Conservation (phyloP, 2,329 filamentous ascomycete species). For the Monilinia polystroma region DNA sequence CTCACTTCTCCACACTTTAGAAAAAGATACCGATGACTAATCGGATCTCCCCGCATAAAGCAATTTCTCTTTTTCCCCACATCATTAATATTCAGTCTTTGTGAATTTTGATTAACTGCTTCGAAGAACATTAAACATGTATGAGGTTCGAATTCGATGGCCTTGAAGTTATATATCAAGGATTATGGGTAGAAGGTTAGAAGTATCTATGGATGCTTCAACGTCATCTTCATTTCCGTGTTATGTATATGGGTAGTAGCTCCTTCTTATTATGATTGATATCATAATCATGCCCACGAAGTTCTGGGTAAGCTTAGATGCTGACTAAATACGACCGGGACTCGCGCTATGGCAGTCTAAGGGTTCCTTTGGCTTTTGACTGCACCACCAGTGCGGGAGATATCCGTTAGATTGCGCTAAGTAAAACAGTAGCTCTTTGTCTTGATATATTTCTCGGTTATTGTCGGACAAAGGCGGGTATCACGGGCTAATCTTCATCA, state of each 20-base stretch:
- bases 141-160: background rate
- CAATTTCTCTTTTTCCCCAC: too few relatives aligned
- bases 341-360: background rate
- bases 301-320: too few relatives aligned
- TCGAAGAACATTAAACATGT: background rate
- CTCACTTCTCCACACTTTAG: too few relatives aligned
- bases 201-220: too few relatives aligned
- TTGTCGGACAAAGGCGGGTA: background rate
- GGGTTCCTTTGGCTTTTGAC: conserved; percentile 17
- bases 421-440: background rate
- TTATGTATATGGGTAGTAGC: too few relatives aligned
- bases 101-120: background rate
- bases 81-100: too few relatives aligned
- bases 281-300: too few relatives aligned
- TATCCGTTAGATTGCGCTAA: background rate
- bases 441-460: conserved; percentile 4
- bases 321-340: background rate
- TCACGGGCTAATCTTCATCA: background rate
- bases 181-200: too few relatives aligned
- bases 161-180: too few relatives aligned
- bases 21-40: background rate
- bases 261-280: too few relatives aligned
- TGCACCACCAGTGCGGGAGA: background rate
- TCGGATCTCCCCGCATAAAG: background rate
- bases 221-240: too few relatives aligned